phyloP scores from a whole-genome alignment of 257 asterid genomes.

The Parsonsia alboflavescens region DNA sequence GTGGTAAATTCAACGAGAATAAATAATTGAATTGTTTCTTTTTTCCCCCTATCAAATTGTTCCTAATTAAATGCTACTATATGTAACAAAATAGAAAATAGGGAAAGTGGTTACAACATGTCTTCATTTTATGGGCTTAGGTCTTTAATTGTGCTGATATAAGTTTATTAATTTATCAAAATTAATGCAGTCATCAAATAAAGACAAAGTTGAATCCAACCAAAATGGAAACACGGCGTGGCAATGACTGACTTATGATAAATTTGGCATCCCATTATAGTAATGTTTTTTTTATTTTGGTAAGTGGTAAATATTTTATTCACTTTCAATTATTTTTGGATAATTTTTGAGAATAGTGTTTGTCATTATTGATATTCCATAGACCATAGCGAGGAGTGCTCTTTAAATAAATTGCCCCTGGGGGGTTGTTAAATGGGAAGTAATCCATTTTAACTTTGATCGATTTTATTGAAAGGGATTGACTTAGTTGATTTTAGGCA shows the following conservation, averaged over 20 bases:
- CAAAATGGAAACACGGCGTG: neutral
- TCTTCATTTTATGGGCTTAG: constrained; percentile 2
- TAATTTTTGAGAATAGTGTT: too few species aligned
- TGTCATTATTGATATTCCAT: too few species aligned
- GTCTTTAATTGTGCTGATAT: neutral
- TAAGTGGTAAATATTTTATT: too few species aligned
- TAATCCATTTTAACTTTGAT: too few species aligned
- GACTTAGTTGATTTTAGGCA: too few species aligned
- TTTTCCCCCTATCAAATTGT: neutral
- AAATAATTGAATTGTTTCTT: neutral
- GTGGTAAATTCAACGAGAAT: neutral
- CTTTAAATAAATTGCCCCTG: too few species aligned
- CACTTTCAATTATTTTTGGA: too few species aligned
- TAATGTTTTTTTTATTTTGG: neutral
- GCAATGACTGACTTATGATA: neutral
- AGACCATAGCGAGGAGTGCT: too few species aligned
- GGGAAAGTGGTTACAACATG: constrained; percentile 30
- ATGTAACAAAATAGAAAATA: constrained; percentile 6
- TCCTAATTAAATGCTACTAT: neutral
- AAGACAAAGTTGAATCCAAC: constrained; percentile 12
- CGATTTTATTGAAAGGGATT: too few species aligned
- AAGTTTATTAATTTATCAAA: neutral
- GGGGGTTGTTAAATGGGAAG: too few species aligned
- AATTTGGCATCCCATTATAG: neutral
- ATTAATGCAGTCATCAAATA: neutral